These are phyloP conservation scores for Magnolia officinalis DNA, from an alignment of 164 flowering plant genomes.

Conservation along the genomic window DNA sequence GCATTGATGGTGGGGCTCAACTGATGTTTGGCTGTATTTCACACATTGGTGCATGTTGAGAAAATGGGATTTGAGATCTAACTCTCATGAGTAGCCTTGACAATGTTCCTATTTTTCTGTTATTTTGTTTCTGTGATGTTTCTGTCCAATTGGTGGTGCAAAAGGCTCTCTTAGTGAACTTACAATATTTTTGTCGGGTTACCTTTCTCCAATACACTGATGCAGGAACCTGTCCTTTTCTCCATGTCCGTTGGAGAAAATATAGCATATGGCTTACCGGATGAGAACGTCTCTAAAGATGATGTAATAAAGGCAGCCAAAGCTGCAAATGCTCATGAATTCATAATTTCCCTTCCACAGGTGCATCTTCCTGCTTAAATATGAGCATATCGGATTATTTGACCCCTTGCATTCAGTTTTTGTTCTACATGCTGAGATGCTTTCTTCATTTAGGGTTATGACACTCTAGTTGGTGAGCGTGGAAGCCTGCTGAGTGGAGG, in stretches of 20 bases:
- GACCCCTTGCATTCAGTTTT: conserved; percentile 3
- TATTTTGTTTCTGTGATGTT: background rate
- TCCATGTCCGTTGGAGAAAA: conserved; percentile 96
- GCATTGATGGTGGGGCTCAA: background rate
- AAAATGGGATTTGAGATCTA: background rate
- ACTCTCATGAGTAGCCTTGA: background rate
- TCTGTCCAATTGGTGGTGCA: background rate
- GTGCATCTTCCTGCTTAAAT: conserved; percentile 25
- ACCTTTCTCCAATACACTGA: background rate
- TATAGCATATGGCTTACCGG: conserved; percentile 95
- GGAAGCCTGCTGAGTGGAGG: conserved; percentile 95
- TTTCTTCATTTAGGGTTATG: conserved; percentile 63
- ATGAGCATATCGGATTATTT: background rate
- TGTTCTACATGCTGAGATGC: background rate
- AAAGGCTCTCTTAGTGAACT: background rate
- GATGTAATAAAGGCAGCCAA: conserved; percentile 90
- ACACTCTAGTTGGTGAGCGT: conserved; percentile 94
- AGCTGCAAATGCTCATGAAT: conserved; percentile 98
- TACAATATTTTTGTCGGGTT: background rate
- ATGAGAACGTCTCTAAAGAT: conserved; percentile 79
- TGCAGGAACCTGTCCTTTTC: conserved; percentile 93
- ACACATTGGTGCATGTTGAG: too few species aligned
- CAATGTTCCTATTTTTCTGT: background rate
- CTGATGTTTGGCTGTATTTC: background rate
- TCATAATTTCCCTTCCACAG: conserved; percentile 94